phyloP scores from a whole-genome alignment of 768 basidiomycete species.

The Bullera alba region DNA sequence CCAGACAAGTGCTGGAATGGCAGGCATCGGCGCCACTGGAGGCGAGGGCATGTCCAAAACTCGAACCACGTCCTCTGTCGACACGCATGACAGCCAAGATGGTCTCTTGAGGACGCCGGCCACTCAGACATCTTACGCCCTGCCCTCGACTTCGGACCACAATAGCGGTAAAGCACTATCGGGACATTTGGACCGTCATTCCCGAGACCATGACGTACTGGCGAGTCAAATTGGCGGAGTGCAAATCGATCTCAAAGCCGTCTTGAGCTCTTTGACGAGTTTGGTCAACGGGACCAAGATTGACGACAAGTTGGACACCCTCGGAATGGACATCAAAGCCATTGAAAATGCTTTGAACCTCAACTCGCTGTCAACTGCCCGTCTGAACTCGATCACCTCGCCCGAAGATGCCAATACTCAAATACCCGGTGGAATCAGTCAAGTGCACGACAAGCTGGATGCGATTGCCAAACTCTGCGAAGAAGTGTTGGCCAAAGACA shows the following conservation, averaged over 20 bases:
- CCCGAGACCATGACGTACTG: slow-evolving; percentile 18
- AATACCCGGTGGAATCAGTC: slow-evolving; percentile 4
- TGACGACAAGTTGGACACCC: slow-evolving; percentile 23
- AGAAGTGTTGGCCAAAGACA: slow-evolving; percentile 12
- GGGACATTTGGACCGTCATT: slow-evolving; percentile 23
- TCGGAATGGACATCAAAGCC: slow-evolving; percentile 31
- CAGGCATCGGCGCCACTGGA: not conserved
- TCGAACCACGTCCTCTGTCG: slow-evolving; percentile 8
- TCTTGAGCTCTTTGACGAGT: slow-evolving; percentile 13
- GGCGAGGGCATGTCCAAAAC: not conserved
- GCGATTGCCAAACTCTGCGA: slow-evolving; percentile 31
- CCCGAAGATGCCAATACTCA: not conserved
- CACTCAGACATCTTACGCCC: slow-evolving; percentile 8
- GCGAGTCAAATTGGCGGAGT: slow-evolving; percentile 12
- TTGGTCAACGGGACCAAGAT: slow-evolving; percentile 1
- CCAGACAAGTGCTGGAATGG: too few relatives aligned
- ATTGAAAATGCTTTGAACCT: slow-evolving; percentile 36
- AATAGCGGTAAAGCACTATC: slow-evolving; percentile 19
- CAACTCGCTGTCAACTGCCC: slow-evolving; percentile 12
- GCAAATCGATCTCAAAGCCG: not conserved
- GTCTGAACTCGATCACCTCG: not conserved
- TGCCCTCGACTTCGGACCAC: slow-evolving; percentile 11
- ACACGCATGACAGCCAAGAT: not conserved
- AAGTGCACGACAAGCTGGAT: slow-evolving; percentile 35
- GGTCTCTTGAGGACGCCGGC: slow-evolving; percentile 12